phyloP scores from a whole-genome alignment of 2,329 filamentous ascomycete species.

The Colletotrichum magnum region DNA sequence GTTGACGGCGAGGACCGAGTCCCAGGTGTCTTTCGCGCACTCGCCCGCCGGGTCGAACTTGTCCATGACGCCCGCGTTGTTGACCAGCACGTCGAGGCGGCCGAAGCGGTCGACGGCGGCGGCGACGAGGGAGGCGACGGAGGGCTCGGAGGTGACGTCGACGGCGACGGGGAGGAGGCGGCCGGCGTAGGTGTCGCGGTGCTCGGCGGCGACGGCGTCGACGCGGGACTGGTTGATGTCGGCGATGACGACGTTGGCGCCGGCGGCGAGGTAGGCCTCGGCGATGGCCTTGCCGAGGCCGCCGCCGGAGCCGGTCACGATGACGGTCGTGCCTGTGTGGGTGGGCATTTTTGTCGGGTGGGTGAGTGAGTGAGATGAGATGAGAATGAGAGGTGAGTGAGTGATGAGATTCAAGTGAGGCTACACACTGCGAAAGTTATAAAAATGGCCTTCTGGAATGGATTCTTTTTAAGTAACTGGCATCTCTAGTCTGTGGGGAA shows the following conservation, averaged over 20 bases:
- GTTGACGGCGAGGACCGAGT: conserved; percentile 69
- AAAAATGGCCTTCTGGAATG: conserved; percentile 16
- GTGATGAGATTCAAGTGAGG: not conserved
- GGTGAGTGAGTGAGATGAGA: not conserved
- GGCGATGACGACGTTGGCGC: conserved; percentile 51
- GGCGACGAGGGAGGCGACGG: conserved; percentile 32
- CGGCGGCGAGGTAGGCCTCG: conserved; percentile 47
- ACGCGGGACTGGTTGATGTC: conserved; percentile 46
- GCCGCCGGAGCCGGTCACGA: conserved; percentile 51
- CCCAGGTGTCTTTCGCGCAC: conserved; percentile 63
- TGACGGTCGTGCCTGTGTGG: conserved; percentile 45
- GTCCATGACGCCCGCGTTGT: conserved; percentile 73
- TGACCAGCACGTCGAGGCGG: conserved; percentile 67
- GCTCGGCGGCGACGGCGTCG: conserved; percentile 21
- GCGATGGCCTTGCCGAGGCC: conserved; percentile 52
- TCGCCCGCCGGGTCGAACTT: conserved; percentile 67
- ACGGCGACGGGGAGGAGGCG: conserved; percentile 31
- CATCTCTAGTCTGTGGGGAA: not conserved
- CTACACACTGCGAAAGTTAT: not conserved
- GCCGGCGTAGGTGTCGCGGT: conserved; percentile 36
- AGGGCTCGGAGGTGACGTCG: conserved; percentile 36
- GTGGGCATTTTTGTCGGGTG: conserved; percentile 9
- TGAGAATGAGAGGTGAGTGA: not conserved
- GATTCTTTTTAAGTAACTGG: conserved; percentile 7
- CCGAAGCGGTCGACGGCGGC: conserved; percentile 38